These are phyloP conservation scores for Acacia concinna DNA, from an alignment of 331 rosid genomes.

Conservation along the genomic window DNA sequence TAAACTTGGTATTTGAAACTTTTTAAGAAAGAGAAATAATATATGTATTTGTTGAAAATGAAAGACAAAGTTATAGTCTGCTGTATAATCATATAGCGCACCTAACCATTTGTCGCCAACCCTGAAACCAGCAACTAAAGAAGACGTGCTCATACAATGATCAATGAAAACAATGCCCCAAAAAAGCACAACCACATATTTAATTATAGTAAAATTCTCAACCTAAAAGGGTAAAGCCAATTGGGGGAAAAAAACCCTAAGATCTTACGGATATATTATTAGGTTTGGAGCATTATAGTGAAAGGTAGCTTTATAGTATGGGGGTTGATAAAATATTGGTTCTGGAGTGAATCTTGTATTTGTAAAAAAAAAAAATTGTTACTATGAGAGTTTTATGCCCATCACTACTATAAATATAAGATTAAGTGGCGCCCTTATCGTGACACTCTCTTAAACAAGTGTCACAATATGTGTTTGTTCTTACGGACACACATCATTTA, in stretches of 20 bases:
- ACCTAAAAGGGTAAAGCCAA: slow-evolving; percentile 12
- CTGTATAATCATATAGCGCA: not conserved
- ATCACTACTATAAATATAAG: no score
- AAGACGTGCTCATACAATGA: slow-evolving; percentile 20
- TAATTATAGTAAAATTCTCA: slow-evolving; percentile 14
- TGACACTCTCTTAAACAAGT: no score
- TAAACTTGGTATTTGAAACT: no score
- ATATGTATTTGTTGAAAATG: not conserved
- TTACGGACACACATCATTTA: no score
- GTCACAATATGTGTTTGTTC: no score
- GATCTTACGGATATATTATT: not conserved
- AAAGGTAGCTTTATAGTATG: not conserved
- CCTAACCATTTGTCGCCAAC: slow-evolving; percentile 26
- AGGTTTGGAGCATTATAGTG: slow-evolving; percentile 23
- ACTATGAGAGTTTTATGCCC: no score
- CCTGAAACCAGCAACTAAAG: slow-evolving; percentile 21
- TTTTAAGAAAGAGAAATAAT: not conserved
- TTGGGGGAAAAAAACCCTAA: not conserved
- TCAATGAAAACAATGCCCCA: slow-evolving; percentile 9
- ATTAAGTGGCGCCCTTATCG: no score
- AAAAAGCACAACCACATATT: slow-evolving; percentile 37
- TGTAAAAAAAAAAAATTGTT: no score
- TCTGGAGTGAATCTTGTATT: no score
- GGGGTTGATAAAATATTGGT: not conserved
- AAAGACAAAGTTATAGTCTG: not conserved